Conservation (phyloP, 257 asterid species). For the Solanum sejunctum region DNA sequence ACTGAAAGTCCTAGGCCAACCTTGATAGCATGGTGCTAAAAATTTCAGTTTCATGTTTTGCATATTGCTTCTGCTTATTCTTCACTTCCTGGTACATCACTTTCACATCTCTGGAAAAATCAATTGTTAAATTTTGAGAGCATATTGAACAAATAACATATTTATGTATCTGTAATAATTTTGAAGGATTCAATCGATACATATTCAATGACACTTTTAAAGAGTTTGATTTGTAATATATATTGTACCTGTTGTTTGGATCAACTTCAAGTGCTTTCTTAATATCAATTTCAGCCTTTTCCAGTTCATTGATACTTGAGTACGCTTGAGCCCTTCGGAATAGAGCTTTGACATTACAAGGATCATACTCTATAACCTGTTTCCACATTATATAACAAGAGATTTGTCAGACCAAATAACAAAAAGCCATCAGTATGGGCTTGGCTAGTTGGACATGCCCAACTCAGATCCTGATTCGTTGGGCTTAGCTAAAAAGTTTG, state of each 20-base stretch:
- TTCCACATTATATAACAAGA: not conserved
- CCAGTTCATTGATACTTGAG: conserved; percentile 26
- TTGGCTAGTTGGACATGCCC: not conserved
- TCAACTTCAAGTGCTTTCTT: conserved; percentile 27
- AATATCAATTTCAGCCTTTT: conserved; percentile 43
- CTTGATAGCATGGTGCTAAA: conserved; percentile 38
- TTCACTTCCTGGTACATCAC: conserved; percentile 28
- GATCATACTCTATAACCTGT: conserved; percentile 40
- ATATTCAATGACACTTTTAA: not conserved
- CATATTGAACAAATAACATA: not conserved
- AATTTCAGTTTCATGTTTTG: conserved; percentile 30
- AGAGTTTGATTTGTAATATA: not conserved
- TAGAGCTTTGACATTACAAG: conserved; percentile 37
- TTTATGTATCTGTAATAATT: too few species aligned
- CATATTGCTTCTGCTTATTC: conserved; percentile 28
- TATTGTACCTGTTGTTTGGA: conserved; percentile 38
- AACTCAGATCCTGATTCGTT: not conserved
- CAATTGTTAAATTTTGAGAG: not conserved
- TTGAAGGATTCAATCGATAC: not conserved
- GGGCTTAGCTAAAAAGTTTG: not conserved
- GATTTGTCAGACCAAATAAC: not conserved
- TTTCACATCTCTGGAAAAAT: conserved; percentile 35
- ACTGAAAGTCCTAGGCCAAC: conserved; percentile 8
- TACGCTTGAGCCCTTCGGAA: conserved; percentile 51
- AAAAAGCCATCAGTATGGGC: not conserved